Evolutionary conservation across 164 flowering plant genomes (phyloP).

Genomic region (Annona squamosa): DNA sequence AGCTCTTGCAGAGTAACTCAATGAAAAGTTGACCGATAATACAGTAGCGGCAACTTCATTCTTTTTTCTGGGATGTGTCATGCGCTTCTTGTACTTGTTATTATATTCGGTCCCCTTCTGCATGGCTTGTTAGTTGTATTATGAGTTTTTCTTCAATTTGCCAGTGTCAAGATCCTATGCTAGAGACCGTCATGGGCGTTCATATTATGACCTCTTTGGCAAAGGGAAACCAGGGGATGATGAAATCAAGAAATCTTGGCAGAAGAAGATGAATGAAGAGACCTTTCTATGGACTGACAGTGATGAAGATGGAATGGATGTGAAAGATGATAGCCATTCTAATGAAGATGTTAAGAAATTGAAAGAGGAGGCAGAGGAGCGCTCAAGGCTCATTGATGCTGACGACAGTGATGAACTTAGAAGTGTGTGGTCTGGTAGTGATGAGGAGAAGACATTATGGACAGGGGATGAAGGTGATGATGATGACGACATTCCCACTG

Average conservation of each 20-base stretch:
- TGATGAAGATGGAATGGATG: slow-evolving; percentile 58
- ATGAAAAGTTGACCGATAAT: neutral
- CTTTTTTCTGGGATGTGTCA: neutral
- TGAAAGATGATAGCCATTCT: slow-evolving; percentile 23
- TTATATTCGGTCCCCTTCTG: too few species aligned
- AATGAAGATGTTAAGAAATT: slow-evolving; percentile 56
- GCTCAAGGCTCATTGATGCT: slow-evolving; percentile 68
- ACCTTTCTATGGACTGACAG: slow-evolving; percentile 74
- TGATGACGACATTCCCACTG: slow-evolving; percentile 81
- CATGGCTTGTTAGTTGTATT: neutral
- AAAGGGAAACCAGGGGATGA: slow-evolving; percentile 49
- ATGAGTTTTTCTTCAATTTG: slow-evolving; percentile 4
- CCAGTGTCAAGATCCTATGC: slow-evolving; percentile 60
- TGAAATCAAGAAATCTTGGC: slow-evolving; percentile 60
- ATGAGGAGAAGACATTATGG: slow-evolving; percentile 94
- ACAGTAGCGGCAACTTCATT: neutral
- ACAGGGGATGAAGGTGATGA: slow-evolving; percentile 82
- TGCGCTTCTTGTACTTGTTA: neutral
- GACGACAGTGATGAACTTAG: slow-evolving; percentile 88
- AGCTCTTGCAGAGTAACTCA: neutral
- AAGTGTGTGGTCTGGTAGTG: slow-evolving; percentile 91
- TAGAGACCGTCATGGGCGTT: slow-evolving; percentile 40
- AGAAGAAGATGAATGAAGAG: slow-evolving; percentile 57
- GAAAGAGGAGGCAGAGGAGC: slow-evolving; percentile 63
- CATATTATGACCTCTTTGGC: slow-evolving; percentile 76